A percentile compares a stretch with the other conserved stretches of the same genome.
phyloP scores from a whole-genome alignment of 2,329 filamentous ascomycete species.

The Chaetothyriales sp. region DNA sequence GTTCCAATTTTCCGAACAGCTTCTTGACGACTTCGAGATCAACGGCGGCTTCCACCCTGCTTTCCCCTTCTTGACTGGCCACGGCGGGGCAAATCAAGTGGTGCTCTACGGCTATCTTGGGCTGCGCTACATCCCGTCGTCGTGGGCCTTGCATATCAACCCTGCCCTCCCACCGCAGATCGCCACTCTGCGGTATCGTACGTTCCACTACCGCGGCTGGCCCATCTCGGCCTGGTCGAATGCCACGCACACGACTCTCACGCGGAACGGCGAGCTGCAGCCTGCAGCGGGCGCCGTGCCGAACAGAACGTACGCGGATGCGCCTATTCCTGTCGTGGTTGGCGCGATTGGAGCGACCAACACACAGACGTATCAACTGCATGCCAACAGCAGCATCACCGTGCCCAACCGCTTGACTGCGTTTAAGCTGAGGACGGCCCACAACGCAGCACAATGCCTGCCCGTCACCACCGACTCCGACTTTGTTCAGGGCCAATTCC shows the following conservation, averaged over 20 bases:
- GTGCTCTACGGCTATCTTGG: slow-evolving; percentile 56
- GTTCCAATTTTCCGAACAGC: slow-evolving; percentile 58
- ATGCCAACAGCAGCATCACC: slow-evolving; percentile 37
- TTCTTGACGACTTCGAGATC: slow-evolving; percentile 43
- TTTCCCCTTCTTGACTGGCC: slow-evolving; percentile 57
- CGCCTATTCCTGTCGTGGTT: slow-evolving; percentile 46
- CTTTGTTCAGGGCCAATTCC: slow-evolving; percentile 54
- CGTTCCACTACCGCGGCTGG: slow-evolving; percentile 53
- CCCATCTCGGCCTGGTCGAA: slow-evolving; percentile 50
- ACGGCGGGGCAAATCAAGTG: slow-evolving; percentile 56
- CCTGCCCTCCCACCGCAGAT: slow-evolving; percentile 55
- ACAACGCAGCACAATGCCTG: slow-evolving; percentile 53
- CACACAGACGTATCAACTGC: slow-evolving; percentile 33
- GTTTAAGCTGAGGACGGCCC: slow-evolving; percentile 38
- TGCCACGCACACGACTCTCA: slow-evolving; percentile 50
- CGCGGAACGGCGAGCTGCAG: slow-evolving; percentile 33
- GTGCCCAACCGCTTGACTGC: slow-evolving; percentile 47
- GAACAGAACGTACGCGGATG: slow-evolving; percentile 40
- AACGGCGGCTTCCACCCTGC: slow-evolving; percentile 58
- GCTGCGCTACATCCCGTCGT: slow-evolving; percentile 45
- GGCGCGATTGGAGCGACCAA: slow-evolving; percentile 29
- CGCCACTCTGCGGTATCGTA: slow-evolving; percentile 45
- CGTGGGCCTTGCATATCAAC: slow-evolving; percentile 43
- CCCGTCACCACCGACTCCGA: slow-evolving; percentile 35
- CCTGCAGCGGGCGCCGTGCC: slow-evolving; percentile 35